These are phyloP conservation scores for Mycena pura DNA, from an alignment of 768 basidiomycete genomes.

Conservation along the genomic window DNA sequence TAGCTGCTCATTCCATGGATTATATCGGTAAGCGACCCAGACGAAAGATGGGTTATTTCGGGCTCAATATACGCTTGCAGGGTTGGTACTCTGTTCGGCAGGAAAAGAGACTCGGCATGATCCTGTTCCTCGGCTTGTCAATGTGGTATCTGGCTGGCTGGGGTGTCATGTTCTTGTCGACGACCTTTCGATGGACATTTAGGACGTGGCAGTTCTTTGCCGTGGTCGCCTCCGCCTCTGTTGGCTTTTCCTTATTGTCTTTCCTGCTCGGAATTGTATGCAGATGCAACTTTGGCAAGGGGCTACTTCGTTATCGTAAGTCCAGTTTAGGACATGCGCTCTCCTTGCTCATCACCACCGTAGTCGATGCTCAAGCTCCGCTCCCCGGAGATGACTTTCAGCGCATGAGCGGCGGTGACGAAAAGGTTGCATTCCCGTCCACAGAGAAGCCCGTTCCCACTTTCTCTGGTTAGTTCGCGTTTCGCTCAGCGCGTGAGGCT, in stretches of 20 bases:
- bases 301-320: constrained; percentile 71
- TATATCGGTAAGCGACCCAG: constrained; percentile 57
- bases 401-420: constrained; percentile 37
- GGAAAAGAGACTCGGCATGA: constrained; percentile 65
- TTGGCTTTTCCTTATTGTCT: constrained; percentile 58
- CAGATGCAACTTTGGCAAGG: constrained; percentile 79
- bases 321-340: constrained; percentile 11
- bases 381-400: constrained; percentile 52
- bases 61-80: constrained; percentile 35
- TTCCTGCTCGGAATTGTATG: constrained; percentile 72
- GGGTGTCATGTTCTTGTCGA: constrained; percentile 75
- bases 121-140: constrained; percentile 67
- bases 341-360: constrained; percentile 15
- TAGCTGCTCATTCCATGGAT: constrained; percentile 78
- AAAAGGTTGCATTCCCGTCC: constrained; percentile 72
- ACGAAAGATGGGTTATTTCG: neutral
- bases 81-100: constrained; percentile 81
- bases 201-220: constrained; percentile 78
- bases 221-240: constrained; percentile 63
- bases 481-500: constrained; percentile 3
- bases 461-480: constrained; percentile 43
- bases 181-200: constrained; percentile 80
- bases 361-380: constrained; percentile 64
- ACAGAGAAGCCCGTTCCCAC: constrained; percentile 60
- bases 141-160: constrained; percentile 70